A percentile compares a stretch with the other conserved stretches of the same genome.
Evolutionary conservation across 2,329 filamentous ascomycete genomes (phyloP).

Genomic region (Chrysoporthe cubensis): DNA sequence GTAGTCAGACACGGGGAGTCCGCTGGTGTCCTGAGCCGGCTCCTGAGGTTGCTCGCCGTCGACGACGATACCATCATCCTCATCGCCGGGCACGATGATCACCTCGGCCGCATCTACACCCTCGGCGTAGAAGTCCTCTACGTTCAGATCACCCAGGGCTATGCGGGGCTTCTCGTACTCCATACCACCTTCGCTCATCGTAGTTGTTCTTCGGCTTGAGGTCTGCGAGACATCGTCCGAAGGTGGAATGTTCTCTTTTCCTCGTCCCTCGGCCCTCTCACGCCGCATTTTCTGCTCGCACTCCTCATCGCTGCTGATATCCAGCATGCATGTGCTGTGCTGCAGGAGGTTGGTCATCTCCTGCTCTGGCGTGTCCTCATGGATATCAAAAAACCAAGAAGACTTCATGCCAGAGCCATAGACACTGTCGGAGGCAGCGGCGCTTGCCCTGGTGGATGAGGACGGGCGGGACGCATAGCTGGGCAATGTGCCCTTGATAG

Average conservation of each 20-base stretch:
- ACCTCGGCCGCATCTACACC: slow-evolving; percentile 67
- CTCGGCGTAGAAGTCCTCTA: slow-evolving; percentile 68
- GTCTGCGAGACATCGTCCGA: slow-evolving; percentile 66
- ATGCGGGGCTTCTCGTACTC: slow-evolving; percentile 66
- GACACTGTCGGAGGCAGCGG: slow-evolving; percentile 36
- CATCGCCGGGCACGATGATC: slow-evolving; percentile 65
- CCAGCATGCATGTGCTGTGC: slow-evolving; percentile 83
- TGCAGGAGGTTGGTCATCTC: slow-evolving; percentile 92
- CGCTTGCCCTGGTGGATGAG: slow-evolving; percentile 34
- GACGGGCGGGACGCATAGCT: slow-evolving; percentile 56
- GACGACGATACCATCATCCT: slow-evolving; percentile 46
- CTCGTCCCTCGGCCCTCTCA: slow-evolving; percentile 63
- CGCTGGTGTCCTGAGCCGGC: slow-evolving; percentile 8
- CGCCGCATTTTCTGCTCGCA: slow-evolving; percentile 56
- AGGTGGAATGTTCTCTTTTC: slow-evolving; percentile 95
- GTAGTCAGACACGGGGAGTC: slow-evolving; percentile 22
- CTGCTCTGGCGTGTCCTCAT: slow-evolving; percentile 89
- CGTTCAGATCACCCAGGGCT: slow-evolving; percentile 69
- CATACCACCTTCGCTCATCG: slow-evolving; percentile 47
- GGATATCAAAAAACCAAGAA: slow-evolving; percentile 90
- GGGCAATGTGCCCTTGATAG: slow-evolving; percentile 75
- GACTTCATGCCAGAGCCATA: slow-evolving; percentile 55
- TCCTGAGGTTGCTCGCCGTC: slow-evolving; percentile 20
- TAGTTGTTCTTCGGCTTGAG: slow-evolving; percentile 39
- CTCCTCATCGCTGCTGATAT: slow-evolving; percentile 90